phyloP scores from a whole-genome alignment of 2,329 filamentous ascomycete genomes.

The Cryphonectria carpinicola region DNA sequence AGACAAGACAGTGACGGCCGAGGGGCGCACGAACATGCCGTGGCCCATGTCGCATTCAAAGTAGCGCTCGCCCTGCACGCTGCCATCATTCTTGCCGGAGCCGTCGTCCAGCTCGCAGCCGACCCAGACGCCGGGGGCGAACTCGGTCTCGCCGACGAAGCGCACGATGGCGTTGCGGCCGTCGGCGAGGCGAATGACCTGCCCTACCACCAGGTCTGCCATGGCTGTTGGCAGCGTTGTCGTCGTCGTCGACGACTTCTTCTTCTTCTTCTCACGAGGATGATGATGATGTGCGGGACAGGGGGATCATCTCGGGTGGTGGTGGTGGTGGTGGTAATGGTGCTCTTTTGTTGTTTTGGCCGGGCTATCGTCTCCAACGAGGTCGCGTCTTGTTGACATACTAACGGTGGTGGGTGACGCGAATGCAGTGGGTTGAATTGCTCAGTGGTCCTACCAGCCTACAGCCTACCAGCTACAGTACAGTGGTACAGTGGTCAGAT shows the following conservation, averaged over 20 bases:
- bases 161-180: conserved; percentile 77
- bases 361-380: conserved; percentile 15
- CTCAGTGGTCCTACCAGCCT: neutral
- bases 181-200: conserved; percentile 78
- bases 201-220: conserved; percentile 66
- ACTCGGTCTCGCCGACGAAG: conserved; percentile 79
- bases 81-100: conserved; percentile 91
- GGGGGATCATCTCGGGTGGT: neutral
- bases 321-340: neutral
- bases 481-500: neutral
- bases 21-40: conserved; percentile 84
- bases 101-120: conserved; percentile 84
- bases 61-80: conserved; percentile 84
- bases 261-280: neutral
- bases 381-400: conserved; percentile 20
- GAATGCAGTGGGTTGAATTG: conserved; percentile 3
- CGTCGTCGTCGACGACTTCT: neutral
- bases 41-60: conserved; percentile 79
- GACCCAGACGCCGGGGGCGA: conserved; percentile 84
- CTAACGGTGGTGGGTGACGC: conserved; percentile 8
- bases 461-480: neutral
- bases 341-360: neutral
- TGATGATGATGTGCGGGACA: neutral
- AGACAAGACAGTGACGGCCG: conserved; percentile 65
- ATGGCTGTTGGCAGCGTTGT: conserved; percentile 38